Percentiles rank a stretch among this genome's conserved stretches.
phyloP scores from a whole-genome alignment of 2,329 filamentous ascomycete genomes.

The Iodosphaeria phyllophila region DNA sequence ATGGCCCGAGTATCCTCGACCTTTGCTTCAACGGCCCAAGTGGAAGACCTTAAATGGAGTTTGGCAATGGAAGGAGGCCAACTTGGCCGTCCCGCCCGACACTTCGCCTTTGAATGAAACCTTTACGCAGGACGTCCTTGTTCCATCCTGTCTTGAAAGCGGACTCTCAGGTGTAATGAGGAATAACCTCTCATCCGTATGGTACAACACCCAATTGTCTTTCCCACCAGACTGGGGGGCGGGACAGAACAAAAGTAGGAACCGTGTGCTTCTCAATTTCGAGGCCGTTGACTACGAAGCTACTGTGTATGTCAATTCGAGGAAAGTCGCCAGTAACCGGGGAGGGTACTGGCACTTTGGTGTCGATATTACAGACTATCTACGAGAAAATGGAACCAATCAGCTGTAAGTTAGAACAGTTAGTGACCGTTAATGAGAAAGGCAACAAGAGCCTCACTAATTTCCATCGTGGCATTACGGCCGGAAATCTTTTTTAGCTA shows the following conservation, averaged over 20 bases:
- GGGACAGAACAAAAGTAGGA: constrained; percentile 10
- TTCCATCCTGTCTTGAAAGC: constrained; percentile 25
- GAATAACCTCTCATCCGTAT: constrained; percentile 22
- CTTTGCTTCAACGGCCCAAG: constrained; percentile 29
- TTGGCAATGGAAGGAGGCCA: constrained; percentile 29
- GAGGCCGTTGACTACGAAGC: constrained; percentile 39
- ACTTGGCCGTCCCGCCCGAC: constrained; percentile 5
- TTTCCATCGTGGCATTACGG: too few relatives aligned
- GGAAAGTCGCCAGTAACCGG: constrained; percentile 28
- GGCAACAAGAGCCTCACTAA: too few relatives aligned
- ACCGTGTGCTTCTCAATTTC: constrained; percentile 31
- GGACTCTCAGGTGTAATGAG: constrained; percentile 28
- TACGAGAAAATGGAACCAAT: constrained; percentile 25
- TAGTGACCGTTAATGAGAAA: too few relatives aligned
- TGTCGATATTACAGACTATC: constrained; percentile 32
- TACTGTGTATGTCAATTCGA: constrained; percentile 38
- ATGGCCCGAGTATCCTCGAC: constrained; percentile 39
- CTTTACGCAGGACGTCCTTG: constrained; percentile 19
- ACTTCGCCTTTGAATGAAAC: constrained; percentile 8
- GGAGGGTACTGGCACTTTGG: constrained; percentile 46
- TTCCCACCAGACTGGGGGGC: constrained; percentile 30
- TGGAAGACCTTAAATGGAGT: constrained; percentile 41
- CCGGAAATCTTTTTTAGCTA: too few relatives aligned
- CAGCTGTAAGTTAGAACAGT: constrained; percentile 31
- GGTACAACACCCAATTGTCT: constrained; percentile 30